Evolutionary conservation across 169 alveolate species (phyloP), one percentile per base, ranked within the genome.

Genomic region (Besnoitia besnoiti): DNA sequence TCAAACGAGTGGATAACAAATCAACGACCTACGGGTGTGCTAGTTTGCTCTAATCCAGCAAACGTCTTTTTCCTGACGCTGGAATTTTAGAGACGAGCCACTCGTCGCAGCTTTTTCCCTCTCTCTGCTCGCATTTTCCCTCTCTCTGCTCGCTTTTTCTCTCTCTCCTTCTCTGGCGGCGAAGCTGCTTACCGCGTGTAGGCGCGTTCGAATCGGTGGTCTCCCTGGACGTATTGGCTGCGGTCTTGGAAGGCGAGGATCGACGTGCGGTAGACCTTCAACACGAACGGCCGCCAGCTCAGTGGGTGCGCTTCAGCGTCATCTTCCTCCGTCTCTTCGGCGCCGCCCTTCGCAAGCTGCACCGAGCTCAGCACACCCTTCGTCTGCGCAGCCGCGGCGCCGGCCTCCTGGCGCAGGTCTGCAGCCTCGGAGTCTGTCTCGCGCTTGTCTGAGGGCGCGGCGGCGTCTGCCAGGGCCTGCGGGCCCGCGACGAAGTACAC

Each of bases 201-300:
- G 19, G 99, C 99, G 88, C 98, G 97, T 94, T 99, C 97, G 94
- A 98, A 99, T 90, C 99, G 96, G 94, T 98, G 99, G 94, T 99
- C 99, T 44, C 99, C 99, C 84, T 98, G 98, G 30, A 99, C 99
- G 94, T 99, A 99, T 95, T 98, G 96, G 55, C 99, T 99, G 89
- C 99, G 97, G 94, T 99, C 99, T 95, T 98, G 99, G 96, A 99
- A 99, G 10, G 98, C 97, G 87, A 99, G 96, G 55, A 99, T 98
- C 50, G 99, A 98, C 0, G 99, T 99, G 94, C 99, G 98, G 94
- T 98, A 99, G 8, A 99, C 99, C 95, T 99, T 99, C 40, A 99
- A 96, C 3, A 99, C 99, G 90, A 97, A 97, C 88, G 98, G 98
- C 85, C 94, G 88, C 90, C 85, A 79, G 42, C 76, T 39, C 42